phyloP scores from a whole-genome alignment of 352 stramenopile species.

The Phytopythium ostracodes region DNA sequence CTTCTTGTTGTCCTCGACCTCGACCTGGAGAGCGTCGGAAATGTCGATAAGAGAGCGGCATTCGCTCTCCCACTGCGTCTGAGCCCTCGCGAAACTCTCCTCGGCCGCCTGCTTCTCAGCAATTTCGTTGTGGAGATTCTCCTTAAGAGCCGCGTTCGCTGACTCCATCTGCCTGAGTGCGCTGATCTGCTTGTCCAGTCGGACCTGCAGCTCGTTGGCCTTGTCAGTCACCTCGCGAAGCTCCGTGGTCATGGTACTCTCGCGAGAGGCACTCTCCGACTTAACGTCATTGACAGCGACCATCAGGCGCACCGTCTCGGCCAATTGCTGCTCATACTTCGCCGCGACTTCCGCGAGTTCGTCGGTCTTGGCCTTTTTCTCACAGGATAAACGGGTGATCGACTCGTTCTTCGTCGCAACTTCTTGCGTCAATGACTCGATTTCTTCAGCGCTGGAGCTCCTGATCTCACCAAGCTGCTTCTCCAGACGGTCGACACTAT shows the following conservation, averaged over 20 bases:
- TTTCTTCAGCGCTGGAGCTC: background rate
- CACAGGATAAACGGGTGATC: background rate
- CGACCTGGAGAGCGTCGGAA: background rate
- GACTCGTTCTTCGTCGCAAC: background rate
- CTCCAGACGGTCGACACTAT: background rate
- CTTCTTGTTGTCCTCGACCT: background rate
- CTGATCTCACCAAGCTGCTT: background rate
- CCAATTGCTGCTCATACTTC: background rate
- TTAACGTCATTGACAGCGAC: background rate
- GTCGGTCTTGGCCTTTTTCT: background rate
- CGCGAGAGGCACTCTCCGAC: background rate
- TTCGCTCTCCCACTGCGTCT: slow-evolving; percentile 16
- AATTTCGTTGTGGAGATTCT: slow-evolving; percentile 24
- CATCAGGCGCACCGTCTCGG: background rate
- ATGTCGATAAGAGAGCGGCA: slow-evolving; percentile 16
- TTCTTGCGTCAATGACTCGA: background rate
- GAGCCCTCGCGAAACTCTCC: slow-evolving; percentile 16
- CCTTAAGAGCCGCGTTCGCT: background rate
- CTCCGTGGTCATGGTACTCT: background rate
- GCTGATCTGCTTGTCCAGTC: background rate
- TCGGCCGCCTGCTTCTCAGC: slow-evolving; percentile 20
- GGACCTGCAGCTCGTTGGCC: background rate
- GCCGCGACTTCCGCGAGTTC: background rate
- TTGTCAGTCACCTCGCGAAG: background rate
- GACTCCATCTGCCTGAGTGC: background rate